Conservation (phyloP, 306 rosid genomes). For the Fagus sylvatica region DNA sequence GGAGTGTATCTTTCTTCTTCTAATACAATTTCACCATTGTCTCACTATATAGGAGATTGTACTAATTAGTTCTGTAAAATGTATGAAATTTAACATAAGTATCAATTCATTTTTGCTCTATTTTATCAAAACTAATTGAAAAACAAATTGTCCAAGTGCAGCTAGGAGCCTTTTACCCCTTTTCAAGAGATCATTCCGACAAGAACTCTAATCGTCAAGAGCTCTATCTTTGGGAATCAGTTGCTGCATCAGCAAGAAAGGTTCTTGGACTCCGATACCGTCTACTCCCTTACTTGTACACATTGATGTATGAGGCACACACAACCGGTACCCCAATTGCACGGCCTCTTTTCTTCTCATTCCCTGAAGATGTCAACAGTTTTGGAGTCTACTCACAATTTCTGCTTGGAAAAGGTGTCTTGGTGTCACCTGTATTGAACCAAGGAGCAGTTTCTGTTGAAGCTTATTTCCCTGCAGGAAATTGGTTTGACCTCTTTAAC, state of each 20-base stretch:
- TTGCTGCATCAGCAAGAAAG: conserved; percentile 74
- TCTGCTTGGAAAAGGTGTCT: conserved; percentile 69
- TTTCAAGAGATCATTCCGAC: conserved; percentile 78
- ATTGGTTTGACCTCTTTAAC: conserved; percentile 86
- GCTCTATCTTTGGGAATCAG: conserved; percentile 85
- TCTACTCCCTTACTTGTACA: conserved; percentile 81
- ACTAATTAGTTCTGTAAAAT: no score
- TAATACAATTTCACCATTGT: no score
- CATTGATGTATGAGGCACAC: conserved; percentile 75
- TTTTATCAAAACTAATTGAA: no score
- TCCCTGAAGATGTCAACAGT: conserved; percentile 67
- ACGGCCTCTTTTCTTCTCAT: conserved; percentile 85
- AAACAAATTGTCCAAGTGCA: conserved; percentile 19
- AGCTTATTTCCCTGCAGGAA: conserved; percentile 87
- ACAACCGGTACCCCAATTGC: conserved; percentile 73
- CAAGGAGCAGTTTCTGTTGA: conserved; percentile 52
- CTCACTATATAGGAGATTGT: no score
- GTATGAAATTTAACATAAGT: no score
- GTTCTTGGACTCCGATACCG: conserved; percentile 77
- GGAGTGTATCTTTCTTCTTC: no score
- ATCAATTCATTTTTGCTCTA: no score
- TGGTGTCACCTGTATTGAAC: conserved; percentile 73
- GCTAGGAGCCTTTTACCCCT: conserved; percentile 92
- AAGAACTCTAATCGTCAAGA: conserved; percentile 51
- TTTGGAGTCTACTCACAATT: conserved; percentile 66